A percentile compares a stretch with the other conserved stretches of the same genome.
These are phyloP conservation scores for Dicorynia guianensis DNA, from an alignment of 306 rosid species.

Conservation along the genomic window DNA sequence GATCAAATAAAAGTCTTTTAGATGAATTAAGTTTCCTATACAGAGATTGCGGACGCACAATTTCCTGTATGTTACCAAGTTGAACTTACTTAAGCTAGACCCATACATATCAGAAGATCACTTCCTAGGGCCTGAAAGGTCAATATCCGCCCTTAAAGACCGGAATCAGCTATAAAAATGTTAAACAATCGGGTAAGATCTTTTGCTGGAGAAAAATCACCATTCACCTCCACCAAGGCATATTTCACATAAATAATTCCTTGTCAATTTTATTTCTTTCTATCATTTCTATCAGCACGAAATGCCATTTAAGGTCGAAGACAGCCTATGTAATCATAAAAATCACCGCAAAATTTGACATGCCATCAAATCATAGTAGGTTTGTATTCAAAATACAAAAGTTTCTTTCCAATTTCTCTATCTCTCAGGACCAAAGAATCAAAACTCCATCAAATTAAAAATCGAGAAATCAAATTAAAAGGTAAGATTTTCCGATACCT, in stretches of 20 bases:
- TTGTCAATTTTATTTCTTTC: neutral
- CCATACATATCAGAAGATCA: neutral
- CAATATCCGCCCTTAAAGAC: neutral
- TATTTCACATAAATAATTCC: neutral
- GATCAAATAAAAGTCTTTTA: no score
- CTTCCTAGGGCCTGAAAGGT: neutral
- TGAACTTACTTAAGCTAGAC: no score
- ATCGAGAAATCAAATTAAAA: neutral
- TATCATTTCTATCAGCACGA: neutral
- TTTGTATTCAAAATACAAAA: neutral
- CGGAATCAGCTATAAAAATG: neutral
- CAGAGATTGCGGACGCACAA: neutral
- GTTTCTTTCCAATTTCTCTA: neutral
- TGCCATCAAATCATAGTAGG: neutral
- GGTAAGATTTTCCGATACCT: slow-evolving; percentile 43
- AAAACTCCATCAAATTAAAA: no score
- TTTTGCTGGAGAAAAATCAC: neutral
- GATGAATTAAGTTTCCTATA: no score
- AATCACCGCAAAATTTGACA: neutral
- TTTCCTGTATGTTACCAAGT: neutral
- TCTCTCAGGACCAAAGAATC: neutral
- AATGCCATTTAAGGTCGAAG: neutral
- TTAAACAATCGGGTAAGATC: neutral
- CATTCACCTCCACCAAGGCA: neutral
- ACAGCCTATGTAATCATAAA: neutral